Conservation (phyloP, 768 basidiomycete species). For the Amanita polypyramis region DNA sequence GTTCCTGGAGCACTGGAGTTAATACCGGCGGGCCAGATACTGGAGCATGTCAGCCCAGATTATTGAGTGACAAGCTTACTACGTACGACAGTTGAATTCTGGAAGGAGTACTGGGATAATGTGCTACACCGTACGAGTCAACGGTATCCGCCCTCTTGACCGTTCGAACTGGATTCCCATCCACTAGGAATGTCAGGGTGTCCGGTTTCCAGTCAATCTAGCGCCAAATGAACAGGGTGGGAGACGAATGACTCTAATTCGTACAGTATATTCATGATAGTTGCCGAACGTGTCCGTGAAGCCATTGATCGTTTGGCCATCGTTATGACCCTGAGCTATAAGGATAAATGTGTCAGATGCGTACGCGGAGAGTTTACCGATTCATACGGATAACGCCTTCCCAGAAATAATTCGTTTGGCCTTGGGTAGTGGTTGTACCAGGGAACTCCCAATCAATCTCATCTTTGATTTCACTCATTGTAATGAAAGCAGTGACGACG, state of each 20-base stretch:
- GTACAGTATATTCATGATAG: slow-evolving; percentile 69
- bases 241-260: slow-evolving; percentile 14
- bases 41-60: slow-evolving; percentile 13
- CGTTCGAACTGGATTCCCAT: slow-evolving; percentile 63
- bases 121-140: slow-evolving; percentile 41
- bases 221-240: not conserved
- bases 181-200: slow-evolving; percentile 53
- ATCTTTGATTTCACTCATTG: slow-evolving; percentile 76
- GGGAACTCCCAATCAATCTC: slow-evolving; percentile 88
- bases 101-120: slow-evolving; percentile 72
- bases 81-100: slow-evolving; percentile 70
- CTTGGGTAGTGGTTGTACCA: slow-evolving; percentile 47
- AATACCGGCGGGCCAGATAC: slow-evolving; percentile 81
- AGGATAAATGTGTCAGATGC: not conserved
- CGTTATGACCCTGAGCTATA: slow-evolving; percentile 29
- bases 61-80: not conserved
- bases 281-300: slow-evolving; percentile 55
- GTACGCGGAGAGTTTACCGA: not conserved
- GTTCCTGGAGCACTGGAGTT: slow-evolving; percentile 50
- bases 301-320: slow-evolving; percentile 37
- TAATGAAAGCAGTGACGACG: slow-evolving; percentile 78
- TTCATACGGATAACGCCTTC: slow-evolving; percentile 55
- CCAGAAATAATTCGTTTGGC: slow-evolving; percentile 79
- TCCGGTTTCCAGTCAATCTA: slow-evolving; percentile 80
- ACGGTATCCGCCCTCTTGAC: slow-evolving; percentile 49